Evolutionary conservation across 441 rosid genomes (phyloP), one percentile per base, ranked within the genome.

Genomic region (Melastoma candidum): DNA sequence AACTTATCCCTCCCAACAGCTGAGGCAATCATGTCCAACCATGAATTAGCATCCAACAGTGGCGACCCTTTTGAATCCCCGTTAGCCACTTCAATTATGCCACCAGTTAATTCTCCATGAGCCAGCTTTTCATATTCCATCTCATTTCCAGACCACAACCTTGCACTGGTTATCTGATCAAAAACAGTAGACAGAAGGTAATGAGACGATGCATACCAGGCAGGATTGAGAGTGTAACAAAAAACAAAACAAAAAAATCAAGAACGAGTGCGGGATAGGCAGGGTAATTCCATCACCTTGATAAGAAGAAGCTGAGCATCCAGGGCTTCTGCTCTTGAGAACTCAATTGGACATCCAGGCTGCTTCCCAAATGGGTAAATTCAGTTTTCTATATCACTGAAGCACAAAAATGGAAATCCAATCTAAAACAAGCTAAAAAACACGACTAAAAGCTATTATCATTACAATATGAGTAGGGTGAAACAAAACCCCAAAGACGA

Each of bases 331-430:
- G 76, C 72, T 47, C 79, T 88, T 66, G 95, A 71, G 47, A 92
- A 74, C 81, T 92, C 95, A 67, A 81, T 86, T 12, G 88, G 82
- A 75, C 95, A 92, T 56, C 97, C 95, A 71, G 97, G 97, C 97
- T 92, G 56, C 14, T 4, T 29, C 8, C 51, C 26, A 71, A 58
- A 67, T 56, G 22, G n/a, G 36, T 12, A 52, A 52, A 29, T n/a
- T 52, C 12, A 52, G 56, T 17, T 12, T 29, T 7, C 17, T 4
- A 10, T 14, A 24, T 7, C 46, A 52, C 13, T 9, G 22, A 14
- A 10, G 2, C 6, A 52, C 25, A 29, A 44, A 52, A 3, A 36
- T n/a, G 17, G 26, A 52, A 0, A 29, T 29, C 36, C 7, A 29
- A 17, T 17, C 22, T 17, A 17, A 17, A 17, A 17, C 22, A 17